Conservation (phyloP, 257 asterid genomes). For the Paulownia fortunei region DNA sequence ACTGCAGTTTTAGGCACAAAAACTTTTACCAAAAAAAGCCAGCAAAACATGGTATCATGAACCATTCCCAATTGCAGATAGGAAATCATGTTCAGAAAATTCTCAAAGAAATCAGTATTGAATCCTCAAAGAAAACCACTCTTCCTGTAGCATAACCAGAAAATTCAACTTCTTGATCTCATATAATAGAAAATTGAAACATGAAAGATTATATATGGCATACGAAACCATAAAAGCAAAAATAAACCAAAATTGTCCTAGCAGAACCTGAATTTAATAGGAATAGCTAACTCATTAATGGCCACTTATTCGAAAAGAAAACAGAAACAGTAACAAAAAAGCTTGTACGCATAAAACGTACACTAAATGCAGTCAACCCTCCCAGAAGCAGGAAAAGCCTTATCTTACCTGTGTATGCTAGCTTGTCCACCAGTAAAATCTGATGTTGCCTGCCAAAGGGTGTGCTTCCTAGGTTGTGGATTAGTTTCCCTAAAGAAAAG, state of each 20-base stretch:
- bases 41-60: not conserved
- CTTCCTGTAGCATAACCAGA: not conserved
- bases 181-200: not conserved
- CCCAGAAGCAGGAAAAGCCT: conserved; percentile 31
- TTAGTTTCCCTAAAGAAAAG: conserved; percentile 94
- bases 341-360: conserved; percentile 6
- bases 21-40: not conserved
- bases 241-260: not conserved
- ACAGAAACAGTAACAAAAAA: not conserved
- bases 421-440: conserved; percentile 94
- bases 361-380: not conserved
- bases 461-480: conserved; percentile 95
- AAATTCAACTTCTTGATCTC: not conserved
- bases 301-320: not conserved
- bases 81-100: not conserved
- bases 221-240: not conserved
- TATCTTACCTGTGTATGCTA: conserved; percentile 64
- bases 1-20: no score
- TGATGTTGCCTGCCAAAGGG: conserved; percentile 93
- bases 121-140: not conserved
- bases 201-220: not conserved
- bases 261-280: not conserved
- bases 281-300: not conserved
- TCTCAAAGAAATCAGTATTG: no score
- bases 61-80: not conserved